Evolutionary conservation across 78 protist genomes (phyloP), one percentile per base, ranked within the genome.

Genomic region (Acrasis kona): DNA sequence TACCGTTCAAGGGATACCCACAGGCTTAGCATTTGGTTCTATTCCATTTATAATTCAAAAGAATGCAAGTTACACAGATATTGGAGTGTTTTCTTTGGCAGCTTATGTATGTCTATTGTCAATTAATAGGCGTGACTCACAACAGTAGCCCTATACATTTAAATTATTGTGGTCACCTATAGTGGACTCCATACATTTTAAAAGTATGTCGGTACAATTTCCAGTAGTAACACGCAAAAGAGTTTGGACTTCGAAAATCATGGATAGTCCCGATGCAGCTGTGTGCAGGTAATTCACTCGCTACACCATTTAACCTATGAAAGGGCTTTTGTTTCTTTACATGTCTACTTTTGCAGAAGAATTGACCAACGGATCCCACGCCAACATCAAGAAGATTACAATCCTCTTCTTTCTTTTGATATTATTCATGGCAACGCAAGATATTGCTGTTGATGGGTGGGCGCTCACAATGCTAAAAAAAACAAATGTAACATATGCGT

Each of bases 401-500:
- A 34, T 27, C 19, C 1, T 9, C 2, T 69, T 68, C 10, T 57
- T 70, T 6, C 19, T 70, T 19, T 5, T 79, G 70, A 3, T 6
- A 31, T 67, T 67, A 41, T 6, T 69, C 9, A 2, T 40, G 5
- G 87, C 92, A 19, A 81, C 94, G 5, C 94, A 90, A 65, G 96
- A 92, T 71, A 86, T 92, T 42, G 96, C 96, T 0, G 93, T 88
- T 4, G 96, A 92, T 65, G 96, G 91, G 0, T 87, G 91, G 92
- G 96, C 93, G 31, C 27, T 92, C 29, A 67, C 85, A 7, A 29
- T 84, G 10, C 77, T 89, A 31, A 76, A 89, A 2, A 65, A 71
- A 10, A 37, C 29, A 31, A 66, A 87, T 41, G 64, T 81, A 28
- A 72, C 79, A 31, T 79, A 70, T 40, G 91, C 86, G 3, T 71